Base-by-base conservation (phyloP, 2,329 filamentous ascomycete species). In the Colletotrichum neosansevieriae region DNA sequence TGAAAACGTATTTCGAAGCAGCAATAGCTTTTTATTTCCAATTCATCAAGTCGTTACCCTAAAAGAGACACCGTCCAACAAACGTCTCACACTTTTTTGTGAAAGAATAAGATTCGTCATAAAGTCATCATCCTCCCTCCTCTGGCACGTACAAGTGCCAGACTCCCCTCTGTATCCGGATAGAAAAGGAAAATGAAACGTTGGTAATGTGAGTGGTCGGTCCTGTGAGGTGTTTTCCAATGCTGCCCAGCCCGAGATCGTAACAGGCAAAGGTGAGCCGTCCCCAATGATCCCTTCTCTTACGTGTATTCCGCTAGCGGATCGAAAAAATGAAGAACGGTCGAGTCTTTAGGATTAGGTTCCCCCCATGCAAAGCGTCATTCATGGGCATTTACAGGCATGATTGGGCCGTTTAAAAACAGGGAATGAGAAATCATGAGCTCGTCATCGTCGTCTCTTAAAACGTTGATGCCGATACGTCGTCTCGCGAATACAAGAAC, bases 351-450 rank as follows among this genome's bases (percentile, higher is more conserved):
- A 63, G 50, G 38, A 75, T 72, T 73, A 73, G 69, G 47, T 70
- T 72, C 76, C 53, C 65, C 76, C 76, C 76, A 77, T 80, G 80
- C 78, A 81, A 75, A 77, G 76, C 78, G 77, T 82, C 76, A 80
- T 78, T 82, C 80, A 79, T 83, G 76, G 82, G 78, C 80, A 77
- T 81, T 76, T 80, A 77, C 75, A 77, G 78, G 76, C 78, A 72
- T 79, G 75, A 76, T 38, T 51, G 71, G 73, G 74, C 75, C 75
- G 73, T 79, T 70, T 64, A 61, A 38, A 59, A 77, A 76, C 75
- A 75, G 75, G 72, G 76, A 79, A 76, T 76, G 73, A 73, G 73
- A 75, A 72, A 69, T 80, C 76, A 74, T 80, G 76, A 76, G 44
- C 73, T 79, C 79, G 75, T 80, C 79, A 78, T 73, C 74, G 74